Evolutionary conservation across 805 yeast genomes (phyloP).

Genomic region (Zygoascus tannicola): DNA sequence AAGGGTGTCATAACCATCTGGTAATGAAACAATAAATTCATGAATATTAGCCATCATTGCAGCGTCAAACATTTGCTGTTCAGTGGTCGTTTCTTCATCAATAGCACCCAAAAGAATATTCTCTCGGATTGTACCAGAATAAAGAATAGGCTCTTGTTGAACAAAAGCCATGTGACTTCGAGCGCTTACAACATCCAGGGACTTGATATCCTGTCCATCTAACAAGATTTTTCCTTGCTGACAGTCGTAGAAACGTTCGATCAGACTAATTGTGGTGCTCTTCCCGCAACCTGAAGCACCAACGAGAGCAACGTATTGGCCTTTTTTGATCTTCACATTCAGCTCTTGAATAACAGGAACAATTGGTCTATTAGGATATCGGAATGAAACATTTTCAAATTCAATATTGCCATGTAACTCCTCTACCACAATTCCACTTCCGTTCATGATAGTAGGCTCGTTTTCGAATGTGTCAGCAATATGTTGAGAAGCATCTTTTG

Average conservation of each 20-base stretch:
- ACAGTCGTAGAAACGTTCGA: conserved; percentile 45
- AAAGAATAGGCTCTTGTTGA: conserved; percentile 52
- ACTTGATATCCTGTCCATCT: conserved; percentile 43
- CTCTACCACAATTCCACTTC: conserved; percentile 24
- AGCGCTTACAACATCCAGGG: conserved; percentile 40
- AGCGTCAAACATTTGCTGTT: conserved; percentile 38
- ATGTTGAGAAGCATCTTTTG: conserved; percentile 29
- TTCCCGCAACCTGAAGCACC: conserved; percentile 60
- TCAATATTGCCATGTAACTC: conserved; percentile 41
- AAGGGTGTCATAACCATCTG: conserved; percentile 51
- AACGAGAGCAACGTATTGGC: conserved; percentile 54
- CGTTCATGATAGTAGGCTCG: conserved; percentile 24
- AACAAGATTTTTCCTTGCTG: conserved; percentile 40
- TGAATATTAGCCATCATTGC: conserved; percentile 47
- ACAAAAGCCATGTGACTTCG: conserved; percentile 48
- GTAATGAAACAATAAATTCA: conserved; percentile 45
- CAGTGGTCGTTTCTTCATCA: conserved; percentile 25
- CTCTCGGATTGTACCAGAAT: conserved; percentile 47
- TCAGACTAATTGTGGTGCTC: conserved; percentile 43
- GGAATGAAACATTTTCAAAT: conserved; percentile 50
- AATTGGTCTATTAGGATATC: conserved; percentile 53
- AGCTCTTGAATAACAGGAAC: conserved; percentile 44
- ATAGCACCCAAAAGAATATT: conserved; percentile 44
- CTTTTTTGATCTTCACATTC: conserved; percentile 38
- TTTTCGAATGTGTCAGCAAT: conserved; percentile 24